Conservation (phyloP, 345 rosid genomes). For the Hibiscus syriacus region DNA sequence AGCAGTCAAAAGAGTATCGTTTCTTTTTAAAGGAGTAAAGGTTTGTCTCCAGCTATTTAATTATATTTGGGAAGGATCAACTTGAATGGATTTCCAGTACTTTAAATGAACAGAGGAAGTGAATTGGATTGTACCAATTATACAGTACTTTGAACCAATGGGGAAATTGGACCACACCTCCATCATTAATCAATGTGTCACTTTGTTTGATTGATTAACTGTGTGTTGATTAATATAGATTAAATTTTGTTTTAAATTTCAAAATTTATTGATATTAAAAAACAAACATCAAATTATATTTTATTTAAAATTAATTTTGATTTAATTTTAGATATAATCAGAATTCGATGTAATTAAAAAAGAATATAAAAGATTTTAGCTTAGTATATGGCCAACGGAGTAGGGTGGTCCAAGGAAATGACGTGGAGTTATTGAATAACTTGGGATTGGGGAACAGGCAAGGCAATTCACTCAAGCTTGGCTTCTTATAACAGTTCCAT, state of each 20-base stretch:
- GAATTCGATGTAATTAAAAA: no score
- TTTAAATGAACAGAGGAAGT: not conserved
- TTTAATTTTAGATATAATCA: no score
- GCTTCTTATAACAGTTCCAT: not conserved
- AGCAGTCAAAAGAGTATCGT: not conserved
- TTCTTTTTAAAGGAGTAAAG: not conserved
- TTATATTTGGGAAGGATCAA: not conserved
- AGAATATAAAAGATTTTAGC: no score
- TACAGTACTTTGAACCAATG: not conserved
- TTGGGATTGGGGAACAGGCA: not conserved
- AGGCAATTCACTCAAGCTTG: not conserved
- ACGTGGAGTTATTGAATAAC: not conserved
- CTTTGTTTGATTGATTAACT: no score
- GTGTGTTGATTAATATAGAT: no score
- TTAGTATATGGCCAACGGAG: no score
- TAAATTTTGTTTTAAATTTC: no score
- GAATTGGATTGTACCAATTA: not conserved
- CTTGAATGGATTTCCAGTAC: not conserved
- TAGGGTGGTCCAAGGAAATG: not conserved
- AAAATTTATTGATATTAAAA: no score
- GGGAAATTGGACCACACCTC: not conserved
- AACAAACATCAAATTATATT: no score
- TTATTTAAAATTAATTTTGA: no score
- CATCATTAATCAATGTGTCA: not conserved
- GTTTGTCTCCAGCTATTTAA: not conserved